A percentile compares a stretch with the other conserved stretches of the same genome.
These are phyloP conservation scores for Fusarium sp. DNA, from an alignment of 2,329 filamentous ascomycete species.

Conservation along the genomic window DNA sequence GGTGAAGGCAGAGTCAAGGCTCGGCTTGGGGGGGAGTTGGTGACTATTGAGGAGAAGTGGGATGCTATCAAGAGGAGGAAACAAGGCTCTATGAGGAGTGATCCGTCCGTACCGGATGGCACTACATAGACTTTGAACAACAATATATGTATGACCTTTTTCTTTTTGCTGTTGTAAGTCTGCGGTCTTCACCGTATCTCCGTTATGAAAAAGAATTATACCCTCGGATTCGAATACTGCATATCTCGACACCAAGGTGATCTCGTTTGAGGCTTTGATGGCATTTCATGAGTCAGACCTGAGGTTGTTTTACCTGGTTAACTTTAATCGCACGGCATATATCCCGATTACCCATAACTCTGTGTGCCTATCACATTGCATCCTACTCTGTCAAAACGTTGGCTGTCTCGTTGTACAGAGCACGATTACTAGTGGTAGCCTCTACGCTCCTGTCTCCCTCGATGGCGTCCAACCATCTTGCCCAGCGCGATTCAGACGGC, in stretches of 20 bases:
- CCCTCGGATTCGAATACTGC: not conserved
- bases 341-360: not conserved
- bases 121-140: conserved; percentile 17
- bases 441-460: conserved; percentile 72
- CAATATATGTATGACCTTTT: not conserved
- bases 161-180: conserved; percentile 13
- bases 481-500: conserved; percentile 73
- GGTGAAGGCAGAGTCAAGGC: conserved; percentile 62
- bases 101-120: conserved; percentile 42
- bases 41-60: conserved; percentile 60
- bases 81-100: conserved; percentile 41
- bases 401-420: conserved; percentile 66
- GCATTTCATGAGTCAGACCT: not conserved
- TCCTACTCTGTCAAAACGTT: conserved; percentile 59
- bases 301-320: not conserved
- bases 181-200: conserved; percentile 2
- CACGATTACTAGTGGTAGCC: conserved; percentile 74
- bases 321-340: not conserved
- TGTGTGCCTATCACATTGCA: not conserved
- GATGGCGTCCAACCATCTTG: conserved; percentile 76
- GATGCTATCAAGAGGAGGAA: conserved; percentile 54
- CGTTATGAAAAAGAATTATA: conserved; percentile 11
- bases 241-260: not conserved
- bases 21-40: conserved; percentile 57
- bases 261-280: not conserved